These are phyloP conservation scores for Aspergillus fructus DNA, from an alignment of 2,329 filamentous ascomycete species.

Conservation along the genomic window DNA sequence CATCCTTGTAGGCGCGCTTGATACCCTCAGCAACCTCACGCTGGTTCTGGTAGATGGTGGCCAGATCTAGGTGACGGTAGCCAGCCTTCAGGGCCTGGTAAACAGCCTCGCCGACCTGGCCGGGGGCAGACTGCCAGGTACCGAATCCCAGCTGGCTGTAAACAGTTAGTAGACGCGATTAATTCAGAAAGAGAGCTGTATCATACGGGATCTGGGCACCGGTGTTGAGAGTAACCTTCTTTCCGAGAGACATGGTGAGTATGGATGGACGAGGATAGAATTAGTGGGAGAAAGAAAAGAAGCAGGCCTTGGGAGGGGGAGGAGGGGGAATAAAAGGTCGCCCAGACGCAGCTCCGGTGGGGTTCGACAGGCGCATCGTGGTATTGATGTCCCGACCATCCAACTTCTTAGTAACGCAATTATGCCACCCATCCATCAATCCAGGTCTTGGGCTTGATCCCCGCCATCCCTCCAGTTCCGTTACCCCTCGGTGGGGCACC, in stretches of 20 bases:
- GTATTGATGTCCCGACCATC: neutral
- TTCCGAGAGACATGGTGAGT: slow-evolving; percentile 41
- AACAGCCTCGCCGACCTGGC: slow-evolving; percentile 40
- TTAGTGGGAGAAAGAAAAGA: neutral
- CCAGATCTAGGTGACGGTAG: slow-evolving; percentile 42
- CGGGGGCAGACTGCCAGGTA: slow-evolving; percentile 42
- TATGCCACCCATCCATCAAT: neutral
- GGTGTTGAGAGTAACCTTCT: slow-evolving; percentile 40
- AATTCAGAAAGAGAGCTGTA: slow-evolving; percentile 5
- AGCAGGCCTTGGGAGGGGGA: neutral
- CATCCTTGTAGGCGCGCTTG: slow-evolving; percentile 35
- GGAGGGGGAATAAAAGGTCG: slow-evolving; percentile 8
- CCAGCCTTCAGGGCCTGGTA: slow-evolving; percentile 41
- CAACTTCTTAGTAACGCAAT: neutral
- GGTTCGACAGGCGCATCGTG: slow-evolving; percentile 1
- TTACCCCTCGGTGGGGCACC: too few species aligned
- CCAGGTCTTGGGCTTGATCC: neutral
- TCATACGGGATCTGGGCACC: slow-evolving; percentile 41
- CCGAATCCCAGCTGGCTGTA: slow-evolving; percentile 40
- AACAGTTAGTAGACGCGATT: neutral
- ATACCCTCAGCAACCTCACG: slow-evolving; percentile 35
- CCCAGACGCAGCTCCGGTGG: slow-evolving; percentile 16
- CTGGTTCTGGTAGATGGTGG: slow-evolving; percentile 43
- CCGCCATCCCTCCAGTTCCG: neutral
- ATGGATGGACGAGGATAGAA: neutral